phyloP scores from a whole-genome alignment of 2,329 filamentous ascomycete species.

The Elsinoe ampelina region DNA sequence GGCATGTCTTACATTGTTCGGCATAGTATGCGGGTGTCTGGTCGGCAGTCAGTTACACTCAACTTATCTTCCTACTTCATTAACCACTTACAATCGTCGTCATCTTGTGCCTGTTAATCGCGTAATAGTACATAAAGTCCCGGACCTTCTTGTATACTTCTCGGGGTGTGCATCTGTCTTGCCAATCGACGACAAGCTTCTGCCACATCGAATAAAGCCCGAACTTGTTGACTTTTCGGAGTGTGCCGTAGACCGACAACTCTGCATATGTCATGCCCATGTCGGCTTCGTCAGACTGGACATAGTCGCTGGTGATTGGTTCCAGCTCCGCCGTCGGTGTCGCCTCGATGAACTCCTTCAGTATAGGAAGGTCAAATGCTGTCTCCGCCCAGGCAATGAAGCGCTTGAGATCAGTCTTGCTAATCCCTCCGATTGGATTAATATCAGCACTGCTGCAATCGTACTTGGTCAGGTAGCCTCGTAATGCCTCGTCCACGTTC shows the following conservation, averaged over 20 bases:
- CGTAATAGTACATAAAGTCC: constrained; percentile 46
- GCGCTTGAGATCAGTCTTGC: constrained; percentile 59
- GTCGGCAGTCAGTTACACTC: not conserved
- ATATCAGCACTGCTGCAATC: constrained; percentile 48
- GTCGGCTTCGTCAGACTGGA: constrained; percentile 49
- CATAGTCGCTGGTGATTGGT: constrained; percentile 55
- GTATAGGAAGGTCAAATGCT: constrained; percentile 54
- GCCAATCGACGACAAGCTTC: constrained; percentile 44
- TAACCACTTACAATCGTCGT: constrained; percentile 40
- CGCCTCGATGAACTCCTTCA: constrained; percentile 55
- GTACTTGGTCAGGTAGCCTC: constrained; percentile 62
- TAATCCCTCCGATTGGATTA: constrained; percentile 55
- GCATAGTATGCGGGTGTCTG: constrained; percentile 18
- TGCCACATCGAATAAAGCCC: constrained; percentile 48
- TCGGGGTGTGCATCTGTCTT: constrained; percentile 25
- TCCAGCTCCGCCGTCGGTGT: constrained; percentile 44
- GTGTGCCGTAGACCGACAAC: constrained; percentile 42
- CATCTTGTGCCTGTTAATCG: constrained; percentile 58
- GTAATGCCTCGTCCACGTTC: constrained; percentile 53
- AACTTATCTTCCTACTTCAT: constrained; percentile 36
- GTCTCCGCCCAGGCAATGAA: constrained; percentile 59
- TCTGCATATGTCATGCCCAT: constrained; percentile 48
- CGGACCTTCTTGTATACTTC: constrained; percentile 34
- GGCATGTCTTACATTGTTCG: constrained; percentile 15
- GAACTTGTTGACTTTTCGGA: constrained; percentile 47